phyloP scores from a whole-genome alignment of 257 asterid genomes.

The Capsicum baccatum region DNA sequence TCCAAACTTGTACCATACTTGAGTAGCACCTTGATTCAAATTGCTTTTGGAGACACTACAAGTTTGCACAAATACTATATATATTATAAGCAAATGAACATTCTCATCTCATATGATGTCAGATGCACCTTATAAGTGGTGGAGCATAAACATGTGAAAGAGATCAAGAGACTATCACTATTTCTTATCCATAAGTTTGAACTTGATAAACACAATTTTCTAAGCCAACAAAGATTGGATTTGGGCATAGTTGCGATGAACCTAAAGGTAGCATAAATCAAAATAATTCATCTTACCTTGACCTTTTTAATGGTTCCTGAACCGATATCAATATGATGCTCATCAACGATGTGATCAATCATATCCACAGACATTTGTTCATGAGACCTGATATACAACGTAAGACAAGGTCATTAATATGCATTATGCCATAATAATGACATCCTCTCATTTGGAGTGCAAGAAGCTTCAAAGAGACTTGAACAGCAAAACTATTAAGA shows the following conservation, averaged over 20 bases:
- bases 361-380: conserved; percentile 82
- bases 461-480: conserved; percentile 28
- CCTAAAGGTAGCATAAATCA: conserved; percentile 32
- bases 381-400: conserved; percentile 69
- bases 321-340: conserved; percentile 78
- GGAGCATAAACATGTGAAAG: conserved; percentile 11
- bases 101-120: not conserved
- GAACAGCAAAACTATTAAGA: not conserved
- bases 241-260: not conserved
- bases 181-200: not conserved
- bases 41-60: conserved; percentile 1
- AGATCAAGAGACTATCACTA: not conserved
- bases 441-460: not conserved
- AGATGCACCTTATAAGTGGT: not conserved
- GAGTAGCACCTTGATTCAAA: conserved; percentile 9
- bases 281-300: conserved; percentile 60
- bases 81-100: not conserved
- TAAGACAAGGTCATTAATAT: conserved; percentile 1
- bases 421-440: not conserved
- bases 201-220: not conserved
- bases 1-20: conserved; percentile 8
- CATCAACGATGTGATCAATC: conserved; percentile 84
- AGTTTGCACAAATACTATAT: not conserved
- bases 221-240: not conserved
- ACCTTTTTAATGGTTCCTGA: conserved; percentile 56